Conservation (phyloP, 805 yeast genomes). For the Jamesozyma spencerorum region DNA sequence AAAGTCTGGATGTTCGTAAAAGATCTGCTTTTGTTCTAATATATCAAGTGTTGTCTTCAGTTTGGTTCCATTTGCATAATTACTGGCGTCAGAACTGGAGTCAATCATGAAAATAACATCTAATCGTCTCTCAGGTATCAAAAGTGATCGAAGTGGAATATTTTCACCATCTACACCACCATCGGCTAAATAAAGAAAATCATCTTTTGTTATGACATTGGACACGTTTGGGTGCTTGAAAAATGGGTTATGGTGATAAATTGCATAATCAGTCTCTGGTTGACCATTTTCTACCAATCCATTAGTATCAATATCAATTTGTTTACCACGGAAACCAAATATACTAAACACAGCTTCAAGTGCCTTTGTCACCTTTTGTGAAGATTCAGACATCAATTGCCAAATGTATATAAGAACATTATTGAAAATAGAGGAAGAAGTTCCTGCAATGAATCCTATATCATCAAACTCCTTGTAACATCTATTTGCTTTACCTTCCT, state of each 20-base stretch:
- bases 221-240: constrained; percentile 23
- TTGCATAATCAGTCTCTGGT: constrained; percentile 40
- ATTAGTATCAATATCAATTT: background rate
- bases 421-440: constrained; percentile 57
- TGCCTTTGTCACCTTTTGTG: constrained; percentile 29
- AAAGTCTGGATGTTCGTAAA: constrained; percentile 14
- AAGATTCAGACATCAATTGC: constrained; percentile 29
- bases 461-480: constrained; percentile 51
- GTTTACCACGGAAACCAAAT: constrained; percentile 14
- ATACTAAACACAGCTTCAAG: constrained; percentile 26
- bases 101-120: constrained; percentile 61
- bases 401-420: constrained; percentile 43
- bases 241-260: constrained; percentile 57
- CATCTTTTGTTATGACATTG: constrained; percentile 22
- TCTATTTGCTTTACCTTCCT: constrained; percentile 34
- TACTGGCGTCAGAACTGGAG: constrained; percentile 42
- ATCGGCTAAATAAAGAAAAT: constrained; percentile 46
- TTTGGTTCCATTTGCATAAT: constrained; percentile 54
- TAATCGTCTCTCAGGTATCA: constrained; percentile 50
- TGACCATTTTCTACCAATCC: background rate
- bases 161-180: constrained; percentile 77
- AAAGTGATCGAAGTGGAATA: constrained; percentile 56
- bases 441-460: constrained; percentile 50
- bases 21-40: constrained; percentile 5
- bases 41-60: constrained; percentile 31